Conservation (phyloP, 192 early-diverging fungal genomes). For the Backusella luteola region DNA sequence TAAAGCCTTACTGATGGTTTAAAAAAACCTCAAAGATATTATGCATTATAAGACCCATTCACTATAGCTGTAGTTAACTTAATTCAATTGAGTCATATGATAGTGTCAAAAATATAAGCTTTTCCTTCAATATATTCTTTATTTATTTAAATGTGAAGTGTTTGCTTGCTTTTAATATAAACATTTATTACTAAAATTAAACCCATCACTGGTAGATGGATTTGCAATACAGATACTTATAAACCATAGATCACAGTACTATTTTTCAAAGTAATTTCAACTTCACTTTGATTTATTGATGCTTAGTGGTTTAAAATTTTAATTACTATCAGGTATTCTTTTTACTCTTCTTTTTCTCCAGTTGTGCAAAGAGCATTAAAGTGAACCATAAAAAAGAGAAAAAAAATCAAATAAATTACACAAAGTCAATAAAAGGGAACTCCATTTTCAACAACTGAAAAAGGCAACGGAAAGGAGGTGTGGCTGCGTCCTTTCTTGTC, state of each 20-base stretch:
- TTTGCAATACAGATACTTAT: background rate
- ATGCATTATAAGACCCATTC: background rate
- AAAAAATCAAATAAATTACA: background rate
- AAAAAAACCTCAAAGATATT: background rate
- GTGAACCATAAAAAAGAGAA: background rate
- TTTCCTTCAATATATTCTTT: too few species aligned
- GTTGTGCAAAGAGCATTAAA: background rate
- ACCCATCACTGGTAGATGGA: background rate
- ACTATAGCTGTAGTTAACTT: background rate
- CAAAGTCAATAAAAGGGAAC: slow-evolving; percentile 6
- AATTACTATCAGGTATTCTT: background rate
- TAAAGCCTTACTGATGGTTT: background rate
- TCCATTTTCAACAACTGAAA: background rate
- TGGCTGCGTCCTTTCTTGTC: slow-evolving; percentile 5
- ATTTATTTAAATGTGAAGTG: too few species aligned
- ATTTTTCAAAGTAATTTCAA: background rate
- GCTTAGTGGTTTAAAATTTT: background rate
- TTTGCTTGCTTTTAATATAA: too few species aligned
- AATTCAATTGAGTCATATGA: background rate
- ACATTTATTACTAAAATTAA: background rate
- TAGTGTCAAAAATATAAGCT: background rate
- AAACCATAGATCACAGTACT: background rate
- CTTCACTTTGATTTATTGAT: background rate
- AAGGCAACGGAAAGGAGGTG: slow-evolving; percentile 4
- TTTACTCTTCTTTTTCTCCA: background rate